Evolutionary conservation across 2,329 filamentous ascomycete genomes (phyloP).

Genomic region (Plectosphaerella cucumerina): DNA sequence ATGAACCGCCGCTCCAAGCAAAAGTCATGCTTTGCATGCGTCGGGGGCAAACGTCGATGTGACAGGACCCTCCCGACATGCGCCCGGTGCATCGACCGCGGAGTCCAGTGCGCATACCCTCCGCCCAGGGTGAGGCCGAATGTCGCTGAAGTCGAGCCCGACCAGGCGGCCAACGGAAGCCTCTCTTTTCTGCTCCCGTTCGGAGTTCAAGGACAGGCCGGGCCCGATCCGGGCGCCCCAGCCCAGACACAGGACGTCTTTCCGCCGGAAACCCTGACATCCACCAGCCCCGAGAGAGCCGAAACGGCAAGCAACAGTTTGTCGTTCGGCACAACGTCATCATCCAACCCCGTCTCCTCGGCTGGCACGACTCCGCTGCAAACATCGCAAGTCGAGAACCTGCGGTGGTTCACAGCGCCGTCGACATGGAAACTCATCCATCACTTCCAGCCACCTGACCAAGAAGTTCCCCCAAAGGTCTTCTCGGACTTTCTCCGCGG

Average conservation of each 20-base stretch:
- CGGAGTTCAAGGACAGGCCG: too few relatives aligned
- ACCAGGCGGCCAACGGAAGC: too few relatives aligned
- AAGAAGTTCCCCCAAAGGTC: conserved; percentile 1
- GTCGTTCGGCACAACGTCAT: too few relatives aligned
- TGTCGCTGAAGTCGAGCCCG: too few relatives aligned
- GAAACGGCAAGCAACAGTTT: neutral
- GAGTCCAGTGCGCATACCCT: conserved; percentile 4
- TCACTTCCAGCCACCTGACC: neutral
- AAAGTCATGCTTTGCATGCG: conserved; percentile 5
- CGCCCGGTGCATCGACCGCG: conserved; percentile 5
- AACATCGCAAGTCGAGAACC: neutral
- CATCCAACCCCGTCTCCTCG: too few relatives aligned
- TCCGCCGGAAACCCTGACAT: neutral
- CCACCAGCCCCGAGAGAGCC: neutral
- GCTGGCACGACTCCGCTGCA: too few relatives aligned
- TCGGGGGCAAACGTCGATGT: conserved; percentile 6
- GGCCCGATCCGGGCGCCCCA: neutral
- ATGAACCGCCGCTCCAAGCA: conserved; percentile 5
- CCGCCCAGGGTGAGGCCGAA: too few relatives aligned
- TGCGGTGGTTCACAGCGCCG: conserved; percentile 4
- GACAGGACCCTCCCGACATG: conserved; percentile 6
- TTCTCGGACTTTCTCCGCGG: conserved; percentile 7
- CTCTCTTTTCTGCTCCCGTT: too few relatives aligned
- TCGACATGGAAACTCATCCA: conserved; percentile 4
- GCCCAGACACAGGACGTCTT: neutral